Conservation (phyloP, 2,329 filamentous ascomycete genomes). For the Xylariaceae sp. region DNA sequence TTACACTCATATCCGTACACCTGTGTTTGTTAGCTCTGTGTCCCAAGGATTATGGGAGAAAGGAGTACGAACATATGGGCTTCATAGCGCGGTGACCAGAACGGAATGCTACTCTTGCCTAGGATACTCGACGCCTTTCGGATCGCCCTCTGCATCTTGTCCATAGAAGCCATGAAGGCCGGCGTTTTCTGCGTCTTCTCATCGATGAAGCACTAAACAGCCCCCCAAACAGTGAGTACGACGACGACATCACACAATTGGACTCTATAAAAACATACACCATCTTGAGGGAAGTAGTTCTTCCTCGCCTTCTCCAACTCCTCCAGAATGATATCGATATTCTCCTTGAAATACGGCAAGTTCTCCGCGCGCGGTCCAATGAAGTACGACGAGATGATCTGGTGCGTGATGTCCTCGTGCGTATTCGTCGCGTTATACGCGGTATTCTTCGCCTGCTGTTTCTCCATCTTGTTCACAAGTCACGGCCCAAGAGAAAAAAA, state of each 20-base stretch:
- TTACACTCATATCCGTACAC: conserved; percentile 35
- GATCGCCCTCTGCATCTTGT: conserved; percentile 34
- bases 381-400: conserved; percentile 38
- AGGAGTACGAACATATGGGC: conserved; percentile 39
- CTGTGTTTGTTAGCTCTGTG: conserved; percentile 10
- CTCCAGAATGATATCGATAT: conserved; percentile 38
- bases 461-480: conserved; percentile 6
- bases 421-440: conserved; percentile 10
- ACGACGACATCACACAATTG: not conserved
- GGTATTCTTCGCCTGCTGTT: conserved; percentile 10
- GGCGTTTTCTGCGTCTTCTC: conserved; percentile 32
- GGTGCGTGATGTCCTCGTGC: conserved; percentile 26
- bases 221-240: not conserved
- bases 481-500: not conserved
- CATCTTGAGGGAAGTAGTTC: conserved; percentile 36
- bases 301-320: conserved; percentile 32
- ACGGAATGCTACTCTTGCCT: conserved; percentile 41
- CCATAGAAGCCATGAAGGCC: conserved; percentile 32
- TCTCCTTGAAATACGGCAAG: conserved; percentile 35
- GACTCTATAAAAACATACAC: conserved; percentile 23
- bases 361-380: conserved; percentile 41
- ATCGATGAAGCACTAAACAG: conserved; percentile 34
- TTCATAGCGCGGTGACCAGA: conserved; percentile 43
- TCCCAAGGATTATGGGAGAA: not conserved
- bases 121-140: conserved; percentile 35